Base-by-base conservation (phyloP, 345 rosid genomes). In the Ailanthus altissimus region DNA sequence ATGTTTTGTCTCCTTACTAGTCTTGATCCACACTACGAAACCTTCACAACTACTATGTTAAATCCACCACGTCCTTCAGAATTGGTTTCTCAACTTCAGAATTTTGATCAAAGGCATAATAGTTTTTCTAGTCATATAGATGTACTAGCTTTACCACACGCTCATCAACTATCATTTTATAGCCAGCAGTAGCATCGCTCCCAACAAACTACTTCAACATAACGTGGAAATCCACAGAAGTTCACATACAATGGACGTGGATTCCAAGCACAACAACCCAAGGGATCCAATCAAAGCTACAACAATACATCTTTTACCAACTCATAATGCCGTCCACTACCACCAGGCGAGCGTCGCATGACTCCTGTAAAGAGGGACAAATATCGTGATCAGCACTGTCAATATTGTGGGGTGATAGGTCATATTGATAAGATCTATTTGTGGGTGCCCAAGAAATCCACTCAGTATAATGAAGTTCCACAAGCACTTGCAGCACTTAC, bases 151-250 rank as follows among this genome's bases (percentile, higher is more conserved):
- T n/a, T n/a, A n/a, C n/a, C n/a, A n/a, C n/a, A n/a, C n/a, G n/a
- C 60, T 20, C 69, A 70, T 25, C 72, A 78, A 0, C 20, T 78
- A 28, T 32, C 66, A 51, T 78, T 78, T 5, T 72, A 78, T 56
- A 58, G 77, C 1, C 26, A 77, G 26, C 57, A 78, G 16, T 47
- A 78, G 13, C 62, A 42, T 16, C 25, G 71, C 15, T 46, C 64
- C 5, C 72, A 25, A 28, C 11, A 2, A n/a, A n/a, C n/a, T n/a
- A n/a, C n/a, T n/a, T n/a, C n/a, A n/a, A n/a, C n/a, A 59, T 2
- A 75, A 65, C 12, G 78, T 65, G n/a, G 59, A 32, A 10, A 8
- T 18, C 25, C 0, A 60, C 40, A 26, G 12, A 15, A 32, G 64
- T 25, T 60, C 58, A 18, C 23, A 2, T 20, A 50, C 2, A 16